phyloP scores from a whole-genome alignment of 495 filamentous ascomycete genomes.

The Aspergillus heteromorphus region DNA sequence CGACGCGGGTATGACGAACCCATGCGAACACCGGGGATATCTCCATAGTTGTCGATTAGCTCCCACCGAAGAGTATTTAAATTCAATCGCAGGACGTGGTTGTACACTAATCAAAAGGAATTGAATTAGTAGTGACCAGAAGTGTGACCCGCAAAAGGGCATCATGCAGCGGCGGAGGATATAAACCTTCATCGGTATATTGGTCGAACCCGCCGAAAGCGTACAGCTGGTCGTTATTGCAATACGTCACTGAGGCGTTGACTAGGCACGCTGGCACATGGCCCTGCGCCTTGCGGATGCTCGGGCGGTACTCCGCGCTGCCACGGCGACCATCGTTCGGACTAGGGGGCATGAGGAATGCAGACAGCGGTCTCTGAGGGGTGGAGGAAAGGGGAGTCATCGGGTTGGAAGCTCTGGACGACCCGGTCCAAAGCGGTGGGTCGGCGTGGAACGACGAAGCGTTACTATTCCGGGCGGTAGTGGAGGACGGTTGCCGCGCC shows the following conservation, averaged over 20 bases:
- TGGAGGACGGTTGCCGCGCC: slow-evolving; percentile 27
- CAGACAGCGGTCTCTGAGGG: slow-evolving; percentile 49
- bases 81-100: slow-evolving; percentile 88
- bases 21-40: slow-evolving; percentile 97
- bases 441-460: slow-evolving; percentile 26
- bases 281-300: slow-evolving; percentile 73
- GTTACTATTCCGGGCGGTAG: slow-evolving; percentile 18
- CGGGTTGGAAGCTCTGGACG: slow-evolving; percentile 24
- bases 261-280: slow-evolving; percentile 91
- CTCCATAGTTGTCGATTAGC: slow-evolving; percentile 95
- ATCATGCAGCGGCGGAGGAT: background rate
- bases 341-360: slow-evolving; percentile 80
- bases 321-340: slow-evolving; percentile 57
- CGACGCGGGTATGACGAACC: slow-evolving; percentile 50
- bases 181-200: slow-evolving; percentile 84
- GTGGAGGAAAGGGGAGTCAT: slow-evolving; percentile 25
- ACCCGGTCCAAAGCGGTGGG: slow-evolving; percentile 32
- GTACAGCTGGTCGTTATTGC: slow-evolving; percentile 92
- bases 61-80: slow-evolving; percentile 85
- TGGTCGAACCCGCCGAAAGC: slow-evolving; percentile 99
- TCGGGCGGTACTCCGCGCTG: slow-evolving; percentile 70
- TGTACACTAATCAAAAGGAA: slow-evolving; percentile 64
- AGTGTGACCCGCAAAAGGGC: slow-evolving; percentile 1
- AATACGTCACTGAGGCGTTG: slow-evolving; percentile 96
- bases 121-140: slow-evolving; percentile 6